These are phyloP conservation scores for Globisporangium paddicum DNA, from an alignment of 352 stramenopile species.

Conservation along the genomic window DNA sequence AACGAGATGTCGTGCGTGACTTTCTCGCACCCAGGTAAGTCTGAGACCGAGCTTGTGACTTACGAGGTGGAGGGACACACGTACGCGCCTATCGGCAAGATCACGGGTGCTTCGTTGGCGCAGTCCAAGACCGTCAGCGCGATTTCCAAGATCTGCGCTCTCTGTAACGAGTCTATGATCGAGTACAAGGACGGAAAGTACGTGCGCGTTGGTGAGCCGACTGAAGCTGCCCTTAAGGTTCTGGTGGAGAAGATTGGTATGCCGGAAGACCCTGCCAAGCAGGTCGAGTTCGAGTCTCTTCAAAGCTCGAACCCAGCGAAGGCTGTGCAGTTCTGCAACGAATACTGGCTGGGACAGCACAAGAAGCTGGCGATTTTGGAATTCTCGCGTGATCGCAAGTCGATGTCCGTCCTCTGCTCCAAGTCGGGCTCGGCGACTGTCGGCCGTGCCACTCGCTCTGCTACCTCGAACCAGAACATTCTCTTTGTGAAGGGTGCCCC, in stretches of 20 bases:
- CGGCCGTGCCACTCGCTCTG: constrained; percentile 56
- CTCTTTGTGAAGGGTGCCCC: constrained; percentile 98
- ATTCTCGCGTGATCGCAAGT: constrained; percentile 97
- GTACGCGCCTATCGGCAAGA: constrained; percentile 88
- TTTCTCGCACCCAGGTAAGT: constrained; percentile 62
- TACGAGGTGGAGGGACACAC: constrained; percentile 93
- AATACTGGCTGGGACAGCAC: constrained; percentile 76
- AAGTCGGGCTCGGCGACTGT: constrained; percentile 27
- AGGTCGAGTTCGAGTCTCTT: constrained; percentile 55
- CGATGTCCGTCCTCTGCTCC: constrained; percentile 94
- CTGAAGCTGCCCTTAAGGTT: constrained; percentile 95
- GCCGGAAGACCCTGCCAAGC: constrained; percentile 48
- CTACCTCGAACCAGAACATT: constrained; percentile 81
- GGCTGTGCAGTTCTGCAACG: constrained; percentile 80
- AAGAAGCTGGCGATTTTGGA: constrained; percentile 93
- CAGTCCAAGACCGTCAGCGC: constrained; percentile 80
- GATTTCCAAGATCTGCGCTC: constrained; percentile 87
- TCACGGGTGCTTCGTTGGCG: constrained; percentile 39
- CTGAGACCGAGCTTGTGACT: constrained; percentile 77
- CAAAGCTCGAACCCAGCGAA: constrained; percentile 57
- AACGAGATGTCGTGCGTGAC: constrained; percentile 96
- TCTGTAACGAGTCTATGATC: constrained; percentile 97
- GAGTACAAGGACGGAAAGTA: constrained; percentile 88
- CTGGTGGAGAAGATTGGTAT: constrained; percentile 95
- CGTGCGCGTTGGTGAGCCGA: constrained; percentile 93